Base-by-base conservation (phyloP, 352 stramenopile genomes). In the Globisporangium cederbergense region DNA sequence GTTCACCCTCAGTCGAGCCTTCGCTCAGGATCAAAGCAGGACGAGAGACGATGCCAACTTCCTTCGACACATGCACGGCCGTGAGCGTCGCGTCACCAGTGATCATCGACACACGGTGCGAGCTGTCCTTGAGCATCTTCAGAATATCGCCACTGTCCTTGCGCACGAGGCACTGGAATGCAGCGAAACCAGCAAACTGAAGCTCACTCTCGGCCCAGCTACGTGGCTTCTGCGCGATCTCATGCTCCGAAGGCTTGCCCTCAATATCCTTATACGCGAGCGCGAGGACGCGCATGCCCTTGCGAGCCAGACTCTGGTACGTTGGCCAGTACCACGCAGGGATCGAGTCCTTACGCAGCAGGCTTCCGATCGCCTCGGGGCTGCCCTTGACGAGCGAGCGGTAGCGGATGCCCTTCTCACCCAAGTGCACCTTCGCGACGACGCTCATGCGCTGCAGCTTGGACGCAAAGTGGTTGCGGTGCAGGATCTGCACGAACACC, bases 61-160 rank as follows among this genome's bases (percentile, higher is more conserved):
- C 87, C 62, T 91, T 88, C 8, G 97, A 98, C 25, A 99, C 98
- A 64, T 99, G 93, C 32, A 96, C 91, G 40, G 98, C 98, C 43
- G 98, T 99, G 32, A 99, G 81, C 10, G 97, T 91, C 40, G 92
- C 91, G 76, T 99, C 98, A 59, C 98, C 98, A 13, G 98, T 99
- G 69, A 99, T 99, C 95, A 99, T 99, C 22, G 96, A 95, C 13
- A 97, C 87, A n/a, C 83, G 64, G 72, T 99, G 96, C 18, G 87
- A 91, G 65, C 90, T 98, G 28, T 88, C 85, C 57, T 87, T 83
- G 40, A 99, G 73, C 61, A 97, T 88, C 66, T 95, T 84, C 40
- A 99, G 77, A 42, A 99, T 97, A 6, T 95, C 75, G 22, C 77
- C 83, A 53, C 96, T 98, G 79, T 99, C 95, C 78, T 99, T 99